A percentile compares a stretch with the other conserved stretches of the same genome.
phyloP scores from a whole-genome alignment of 768 basidiomycete species.

The Mycena haematopus region DNA sequence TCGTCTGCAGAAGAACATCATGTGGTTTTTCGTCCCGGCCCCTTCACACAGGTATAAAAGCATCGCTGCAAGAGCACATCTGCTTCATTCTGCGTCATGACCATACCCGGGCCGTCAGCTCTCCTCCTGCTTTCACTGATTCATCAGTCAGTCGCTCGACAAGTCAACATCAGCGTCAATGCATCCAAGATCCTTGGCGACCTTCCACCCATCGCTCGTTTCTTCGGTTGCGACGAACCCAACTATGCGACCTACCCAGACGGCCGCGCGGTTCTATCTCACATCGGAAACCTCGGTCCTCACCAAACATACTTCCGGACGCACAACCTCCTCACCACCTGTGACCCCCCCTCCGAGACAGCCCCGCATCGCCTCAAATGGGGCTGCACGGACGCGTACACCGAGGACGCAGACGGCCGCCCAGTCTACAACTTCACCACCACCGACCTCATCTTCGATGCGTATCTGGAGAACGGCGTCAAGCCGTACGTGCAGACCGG shows the following conservation, averaged over 20 bases:
- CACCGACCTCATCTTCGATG: slow-evolving; percentile 28
- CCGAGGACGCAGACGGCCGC: slow-evolving; percentile 25
- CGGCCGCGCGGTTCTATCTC: slow-evolving; percentile 22
- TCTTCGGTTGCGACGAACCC: slow-evolving; percentile 28
- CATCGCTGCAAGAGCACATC: slow-evolving; percentile 2
- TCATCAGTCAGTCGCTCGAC: slow-evolving; percentile 17
- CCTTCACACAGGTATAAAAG: slow-evolving; percentile 16
- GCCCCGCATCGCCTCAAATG: slow-evolving; percentile 29
- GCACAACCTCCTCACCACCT: slow-evolving; percentile 29
- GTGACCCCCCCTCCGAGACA: slow-evolving; percentile 23
- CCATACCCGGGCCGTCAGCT: slow-evolving; percentile 6
- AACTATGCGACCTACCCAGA: slow-evolving; percentile 30
- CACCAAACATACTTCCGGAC: slow-evolving; percentile 30
- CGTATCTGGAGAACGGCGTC: slow-evolving; percentile 28
- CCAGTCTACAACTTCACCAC: slow-evolving; percentile 29
- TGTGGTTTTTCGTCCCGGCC: slow-evolving; percentile 8
- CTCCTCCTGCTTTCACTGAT: slow-evolving; percentile 18
- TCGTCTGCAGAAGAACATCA: slow-evolving; percentile 19
- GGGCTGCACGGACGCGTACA: slow-evolving; percentile 29
- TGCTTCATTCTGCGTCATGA: slow-evolving; percentile 17
- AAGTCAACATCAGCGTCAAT: slow-evolving; percentile 27
- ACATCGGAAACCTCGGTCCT: slow-evolving; percentile 25
- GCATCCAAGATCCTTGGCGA: slow-evolving; percentile 26
- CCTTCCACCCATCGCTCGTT: slow-evolving; percentile 27
- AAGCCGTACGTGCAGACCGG: slow-evolving; percentile 29